These are phyloP conservation scores for Comarum palustre DNA, from an alignment of 306 rosid genomes.

Conservation along the genomic window DNA sequence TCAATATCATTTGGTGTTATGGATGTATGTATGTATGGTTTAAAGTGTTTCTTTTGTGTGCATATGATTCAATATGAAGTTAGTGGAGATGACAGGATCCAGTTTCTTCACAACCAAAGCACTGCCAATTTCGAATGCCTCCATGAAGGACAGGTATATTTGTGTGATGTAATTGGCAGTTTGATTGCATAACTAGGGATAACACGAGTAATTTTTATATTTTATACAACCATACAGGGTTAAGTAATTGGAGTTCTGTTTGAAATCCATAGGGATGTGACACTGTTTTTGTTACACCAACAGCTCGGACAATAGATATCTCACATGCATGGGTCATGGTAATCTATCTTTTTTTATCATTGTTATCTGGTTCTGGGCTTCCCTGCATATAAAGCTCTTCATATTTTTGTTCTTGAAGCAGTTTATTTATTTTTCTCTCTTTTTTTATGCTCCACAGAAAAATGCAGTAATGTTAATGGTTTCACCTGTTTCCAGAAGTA, in stretches of 20 bases:
- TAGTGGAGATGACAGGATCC: constrained; percentile 82
- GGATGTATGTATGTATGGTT: constrained; percentile 1
- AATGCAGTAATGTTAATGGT: constrained; percentile 64
- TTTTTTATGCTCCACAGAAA: constrained; percentile 42
- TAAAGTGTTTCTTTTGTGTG: constrained; percentile 9
- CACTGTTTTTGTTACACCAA: constrained; percentile 92
- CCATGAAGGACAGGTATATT: constrained; percentile 68
- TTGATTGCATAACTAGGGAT: constrained; percentile 27
- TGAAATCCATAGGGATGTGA: constrained; percentile 91
- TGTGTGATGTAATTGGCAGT: constrained; percentile 21
- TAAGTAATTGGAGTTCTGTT: constrained; percentile 66
- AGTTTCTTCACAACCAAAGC: constrained; percentile 95
- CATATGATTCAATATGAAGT: constrained; percentile 45
- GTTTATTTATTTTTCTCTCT: neutral
- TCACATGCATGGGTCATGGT: constrained; percentile 95
- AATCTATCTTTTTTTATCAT: constrained; percentile 22
- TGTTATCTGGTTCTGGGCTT: constrained; percentile 19
- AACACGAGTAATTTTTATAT: constrained; percentile 36
- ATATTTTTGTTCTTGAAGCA: neutral
- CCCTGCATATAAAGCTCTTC: constrained; percentile 16
- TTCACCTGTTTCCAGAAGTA: constrained; percentile 57
- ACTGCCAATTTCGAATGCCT: constrained; percentile 84
- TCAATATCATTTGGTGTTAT: neutral
- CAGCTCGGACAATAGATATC: constrained; percentile 94
- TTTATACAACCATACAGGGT: constrained; percentile 50